Percentiles rank a stretch among this genome's conserved stretches.
These are phyloP conservation scores for Alternaria conjuncta DNA, from an alignment of 2,329 filamentous ascomycete species.

Conservation along the genomic window DNA sequence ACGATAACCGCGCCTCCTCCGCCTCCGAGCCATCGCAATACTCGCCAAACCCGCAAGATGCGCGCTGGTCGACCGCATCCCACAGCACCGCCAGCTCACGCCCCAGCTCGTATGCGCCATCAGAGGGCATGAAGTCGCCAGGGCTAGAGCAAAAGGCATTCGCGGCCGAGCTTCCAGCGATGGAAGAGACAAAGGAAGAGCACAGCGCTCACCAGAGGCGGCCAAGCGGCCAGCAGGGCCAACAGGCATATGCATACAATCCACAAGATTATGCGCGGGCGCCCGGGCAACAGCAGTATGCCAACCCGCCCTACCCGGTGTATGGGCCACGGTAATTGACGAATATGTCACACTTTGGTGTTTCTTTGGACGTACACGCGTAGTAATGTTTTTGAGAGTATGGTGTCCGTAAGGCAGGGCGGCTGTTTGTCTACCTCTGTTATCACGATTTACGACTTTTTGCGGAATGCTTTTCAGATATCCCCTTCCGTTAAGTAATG, in stretches of 20 bases:
- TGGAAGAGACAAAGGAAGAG: conserved; percentile 45
- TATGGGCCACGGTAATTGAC: neutral
- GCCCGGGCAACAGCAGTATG: conserved; percentile 12
- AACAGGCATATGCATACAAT: conserved; percentile 42
- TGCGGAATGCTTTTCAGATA: conserved; percentile 8
- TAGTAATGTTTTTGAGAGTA: neutral
- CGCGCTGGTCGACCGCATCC: conserved; percentile 42
- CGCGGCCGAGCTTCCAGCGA: conserved; percentile 43
- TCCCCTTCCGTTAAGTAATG: conserved; percentile 2
- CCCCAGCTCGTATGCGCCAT: conserved; percentile 44
- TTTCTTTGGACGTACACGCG: neutral
- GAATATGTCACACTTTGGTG: neutral
- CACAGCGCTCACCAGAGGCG: conserved; percentile 27
- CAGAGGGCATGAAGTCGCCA: conserved; percentile 44
- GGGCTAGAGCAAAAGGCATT: conserved; percentile 44
- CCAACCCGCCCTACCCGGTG: conserved; percentile 12
- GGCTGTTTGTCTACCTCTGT: neutral
- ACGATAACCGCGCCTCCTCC: conserved; percentile 30
- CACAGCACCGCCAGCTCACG: conserved; percentile 38
- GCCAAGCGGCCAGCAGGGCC: conserved; percentile 18
- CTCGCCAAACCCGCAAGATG: conserved; percentile 37
- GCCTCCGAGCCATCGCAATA: conserved; percentile 25
- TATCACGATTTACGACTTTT: neutral
- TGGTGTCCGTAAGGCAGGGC: neutral
- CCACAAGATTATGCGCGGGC: conserved; percentile 41